Conservation (phyloP, 345 rosid species). For the Melaleuca alternifolia region DNA sequence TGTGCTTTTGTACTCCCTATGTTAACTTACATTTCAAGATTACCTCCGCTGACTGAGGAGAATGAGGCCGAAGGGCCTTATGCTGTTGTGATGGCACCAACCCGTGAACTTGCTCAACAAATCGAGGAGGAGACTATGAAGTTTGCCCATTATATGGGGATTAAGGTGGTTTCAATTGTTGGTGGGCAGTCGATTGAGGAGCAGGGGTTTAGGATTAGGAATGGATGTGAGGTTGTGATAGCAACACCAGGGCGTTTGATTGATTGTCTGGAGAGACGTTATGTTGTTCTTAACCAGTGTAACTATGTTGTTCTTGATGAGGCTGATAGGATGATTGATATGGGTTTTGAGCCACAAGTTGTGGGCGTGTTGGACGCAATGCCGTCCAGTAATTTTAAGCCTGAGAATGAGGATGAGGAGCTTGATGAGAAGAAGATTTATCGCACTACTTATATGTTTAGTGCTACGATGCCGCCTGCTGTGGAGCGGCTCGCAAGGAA, state of each 20-base stretch:
- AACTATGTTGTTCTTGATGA: conserved; percentile 97
- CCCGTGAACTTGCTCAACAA: conserved; percentile 90
- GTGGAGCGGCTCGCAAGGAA: conserved; percentile 94
- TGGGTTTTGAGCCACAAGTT: conserved; percentile 95
- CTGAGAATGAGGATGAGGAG: conserved; percentile 94
- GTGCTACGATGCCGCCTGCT: conserved; percentile 95
- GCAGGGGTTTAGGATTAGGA: conserved; percentile 80
- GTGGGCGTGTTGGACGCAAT: conserved; percentile 83
- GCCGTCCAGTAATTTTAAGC: conserved; percentile 94
- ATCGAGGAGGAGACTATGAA: conserved; percentile 90
- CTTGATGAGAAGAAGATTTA: conserved; percentile 89
- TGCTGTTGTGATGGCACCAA: conserved; percentile 93
- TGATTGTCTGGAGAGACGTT: conserved; percentile 90
- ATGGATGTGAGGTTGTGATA: conserved; percentile 94
- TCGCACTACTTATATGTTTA: conserved; percentile 94
- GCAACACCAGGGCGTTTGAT: conserved; percentile 88
- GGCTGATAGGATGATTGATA: conserved; percentile 97
- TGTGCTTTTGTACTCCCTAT: conserved; percentile 95
- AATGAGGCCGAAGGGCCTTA: conserved; percentile 92
- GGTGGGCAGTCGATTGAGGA: conserved; percentile 96
- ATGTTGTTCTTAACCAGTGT: conserved; percentile 85
- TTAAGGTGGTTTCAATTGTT: conserved; percentile 83
- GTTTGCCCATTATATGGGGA: conserved; percentile 78
- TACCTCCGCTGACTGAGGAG: conserved; percentile 74
- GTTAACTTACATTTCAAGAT: conserved; percentile 79